Conservation (phyloP, 148 eudicot species). For the Salicornia ramosissima region DNA sequence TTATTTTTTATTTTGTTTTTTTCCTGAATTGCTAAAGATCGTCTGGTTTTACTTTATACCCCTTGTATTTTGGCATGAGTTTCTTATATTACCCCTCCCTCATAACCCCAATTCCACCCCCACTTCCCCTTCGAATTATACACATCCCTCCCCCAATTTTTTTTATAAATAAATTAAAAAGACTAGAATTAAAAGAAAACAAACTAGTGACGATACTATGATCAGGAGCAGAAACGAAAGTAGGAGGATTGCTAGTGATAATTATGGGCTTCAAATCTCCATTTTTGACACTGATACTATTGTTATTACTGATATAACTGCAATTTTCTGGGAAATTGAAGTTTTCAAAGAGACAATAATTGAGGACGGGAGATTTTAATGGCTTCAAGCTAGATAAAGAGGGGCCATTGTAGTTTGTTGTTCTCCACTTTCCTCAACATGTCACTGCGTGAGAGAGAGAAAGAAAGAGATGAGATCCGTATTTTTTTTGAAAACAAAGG, state of each 20-base stretch:
- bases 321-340: slow-evolving; percentile 14
- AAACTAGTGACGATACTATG: slow-evolving; percentile 83
- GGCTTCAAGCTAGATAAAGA: slow-evolving; percentile 33
- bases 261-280: slow-evolving; percentile 54
- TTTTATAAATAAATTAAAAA: too few species aligned
- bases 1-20: too few species aligned
- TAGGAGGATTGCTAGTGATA: slow-evolving; percentile 62
- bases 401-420: slow-evolving; percentile 19
- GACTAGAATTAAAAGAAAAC: slow-evolving; percentile 12
- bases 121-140: too few species aligned
- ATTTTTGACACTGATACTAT: background rate
- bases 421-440: slow-evolving; percentile 16
- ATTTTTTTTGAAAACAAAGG: too few species aligned
- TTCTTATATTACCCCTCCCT: too few species aligned
- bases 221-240: slow-evolving; percentile 74
- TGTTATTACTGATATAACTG: background rate
- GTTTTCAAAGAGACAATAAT: slow-evolving; percentile 28
- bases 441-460: too few species aligned
- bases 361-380: slow-evolving; percentile 14
- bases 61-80: too few species aligned
- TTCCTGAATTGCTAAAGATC: too few species aligned
- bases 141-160: too few species aligned
- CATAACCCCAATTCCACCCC: too few species aligned
- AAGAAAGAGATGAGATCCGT: too few species aligned
- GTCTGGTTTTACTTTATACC: too few species aligned